phyloP scores from a whole-genome alignment of 2,329 filamentous ascomycete genomes.

The Fusarium incarnatum region DNA sequence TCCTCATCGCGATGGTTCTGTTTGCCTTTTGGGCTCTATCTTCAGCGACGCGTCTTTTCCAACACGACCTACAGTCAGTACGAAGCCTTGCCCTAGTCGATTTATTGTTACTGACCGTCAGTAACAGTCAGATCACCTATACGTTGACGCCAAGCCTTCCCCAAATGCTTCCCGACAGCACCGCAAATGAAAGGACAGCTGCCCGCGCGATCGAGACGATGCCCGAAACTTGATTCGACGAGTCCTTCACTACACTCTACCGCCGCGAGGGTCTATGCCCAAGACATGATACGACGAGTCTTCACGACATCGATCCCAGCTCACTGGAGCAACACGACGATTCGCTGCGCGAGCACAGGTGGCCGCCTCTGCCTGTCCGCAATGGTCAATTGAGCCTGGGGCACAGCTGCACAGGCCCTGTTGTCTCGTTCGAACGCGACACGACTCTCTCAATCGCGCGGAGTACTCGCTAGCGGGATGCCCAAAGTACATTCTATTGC shows the following conservation, averaged over 20 bases:
- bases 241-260: neutral
- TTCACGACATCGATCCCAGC: neutral
- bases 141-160: neutral
- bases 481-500: neutral
- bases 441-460: accelerated
- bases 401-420: neutral
- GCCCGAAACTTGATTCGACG: neutral
- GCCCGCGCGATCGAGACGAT: neutral
- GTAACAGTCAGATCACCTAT: neutral
- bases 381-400: neutral
- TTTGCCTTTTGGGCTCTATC: neutral
- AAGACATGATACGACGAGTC: neutral
- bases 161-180: neutral
- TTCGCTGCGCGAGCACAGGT: neutral
- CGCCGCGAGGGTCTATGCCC: neutral
- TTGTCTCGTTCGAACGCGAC: neutral
- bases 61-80: too few relatives aligned
- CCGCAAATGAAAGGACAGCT: neutral
- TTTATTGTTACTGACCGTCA: neutral
- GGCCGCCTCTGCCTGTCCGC: too few relatives aligned
- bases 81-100: neutral
- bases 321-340: neutral
- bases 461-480: neutral
- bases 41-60: neutral
- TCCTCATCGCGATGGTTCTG: neutral